phyloP scores from a whole-genome alignment of 2,329 filamentous ascomycete species.

The Fusarium kyushuense region DNA sequence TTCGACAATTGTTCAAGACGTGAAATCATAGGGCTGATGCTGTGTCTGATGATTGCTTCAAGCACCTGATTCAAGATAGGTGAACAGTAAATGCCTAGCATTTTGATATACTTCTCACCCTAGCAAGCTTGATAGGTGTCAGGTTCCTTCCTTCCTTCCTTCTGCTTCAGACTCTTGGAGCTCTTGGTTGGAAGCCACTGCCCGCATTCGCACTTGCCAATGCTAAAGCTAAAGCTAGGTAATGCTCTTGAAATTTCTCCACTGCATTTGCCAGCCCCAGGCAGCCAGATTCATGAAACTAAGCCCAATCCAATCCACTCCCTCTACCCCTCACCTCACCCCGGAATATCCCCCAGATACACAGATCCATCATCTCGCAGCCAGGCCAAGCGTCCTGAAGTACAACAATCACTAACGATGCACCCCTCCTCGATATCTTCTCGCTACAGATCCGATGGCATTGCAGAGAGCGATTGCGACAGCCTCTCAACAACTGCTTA shows the following conservation, averaged over 20 bases:
- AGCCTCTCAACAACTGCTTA: conserved; percentile 19
- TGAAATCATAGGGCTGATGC: neutral
- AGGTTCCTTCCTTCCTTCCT: neutral
- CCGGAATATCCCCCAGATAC: conserved; percentile 28
- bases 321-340: conserved; percentile 24
- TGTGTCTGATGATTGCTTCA: neutral
- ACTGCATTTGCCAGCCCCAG: conserved; percentile 2
- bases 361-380: conserved; percentile 22
- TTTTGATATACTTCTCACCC: neutral
- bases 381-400: neutral
- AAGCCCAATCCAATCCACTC: conserved; percentile 6
- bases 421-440: conserved; percentile 20
- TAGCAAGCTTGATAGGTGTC: conserved; percentile 7
- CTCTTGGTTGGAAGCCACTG: conserved; percentile 26
- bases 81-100: neutral
- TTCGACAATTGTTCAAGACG: neutral
- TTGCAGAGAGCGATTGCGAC: conserved; percentile 13
- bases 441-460: neutral
- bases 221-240: neutral
- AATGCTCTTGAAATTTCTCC: neutral
- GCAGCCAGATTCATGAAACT: conserved; percentile 15
- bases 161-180: neutral
- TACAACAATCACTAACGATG: conserved; percentile 23
- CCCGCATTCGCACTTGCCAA: conserved; percentile 11
- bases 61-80: neutral